These are phyloP conservation scores for Podospora tetraspora DNA, from an alignment of 495 filamentous ascomycete species.

Conservation along the genomic window DNA sequence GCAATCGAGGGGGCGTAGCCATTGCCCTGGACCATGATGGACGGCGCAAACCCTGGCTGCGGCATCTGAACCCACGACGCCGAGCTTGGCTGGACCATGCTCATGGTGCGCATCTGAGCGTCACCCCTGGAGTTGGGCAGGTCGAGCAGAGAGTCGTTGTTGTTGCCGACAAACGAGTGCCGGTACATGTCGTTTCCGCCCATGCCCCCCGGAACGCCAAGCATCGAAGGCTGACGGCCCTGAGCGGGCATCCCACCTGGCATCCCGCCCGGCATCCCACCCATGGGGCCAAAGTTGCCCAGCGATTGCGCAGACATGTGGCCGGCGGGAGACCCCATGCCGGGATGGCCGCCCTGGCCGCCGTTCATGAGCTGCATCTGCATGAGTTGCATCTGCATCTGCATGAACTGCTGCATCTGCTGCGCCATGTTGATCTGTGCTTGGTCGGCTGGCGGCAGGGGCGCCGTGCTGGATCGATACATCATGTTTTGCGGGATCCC, in stretches of 20 bases:
- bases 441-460: constrained; percentile 60
- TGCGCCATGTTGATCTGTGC: constrained; percentile 78
- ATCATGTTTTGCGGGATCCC: constrained; percentile 47
- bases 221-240: constrained; percentile 14
- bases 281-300: constrained; percentile 24
- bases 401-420: constrained; percentile 86
- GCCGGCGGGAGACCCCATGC: constrained; percentile 28
- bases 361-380: constrained; percentile 54
- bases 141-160: constrained; percentile 32
- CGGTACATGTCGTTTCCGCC: constrained; percentile 33
- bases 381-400: constrained; percentile 93
- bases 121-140: constrained; percentile 33
- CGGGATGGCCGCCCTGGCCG: constrained; percentile 31
- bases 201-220: constrained; percentile 16
- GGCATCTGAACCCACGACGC: constrained; percentile 45
- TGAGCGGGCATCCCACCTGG: constrained; percentile 24
- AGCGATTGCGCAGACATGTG: constrained; percentile 32
- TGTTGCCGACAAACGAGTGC: constrained; percentile 40
- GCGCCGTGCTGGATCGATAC: constrained; percentile 38
- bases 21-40: constrained; percentile 39
- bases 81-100: constrained; percentile 70
- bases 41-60: constrained; percentile 41
- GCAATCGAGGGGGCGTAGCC: constrained; percentile 66
- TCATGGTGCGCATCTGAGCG: constrained; percentile 58
- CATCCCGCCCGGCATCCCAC: constrained; percentile 8